Percentiles rank a stretch among this genome's conserved stretches.
These are phyloP conservation scores for Ogataea neopini DNA, from an alignment of 805 yeast species.

Conservation along the genomic window DNA sequence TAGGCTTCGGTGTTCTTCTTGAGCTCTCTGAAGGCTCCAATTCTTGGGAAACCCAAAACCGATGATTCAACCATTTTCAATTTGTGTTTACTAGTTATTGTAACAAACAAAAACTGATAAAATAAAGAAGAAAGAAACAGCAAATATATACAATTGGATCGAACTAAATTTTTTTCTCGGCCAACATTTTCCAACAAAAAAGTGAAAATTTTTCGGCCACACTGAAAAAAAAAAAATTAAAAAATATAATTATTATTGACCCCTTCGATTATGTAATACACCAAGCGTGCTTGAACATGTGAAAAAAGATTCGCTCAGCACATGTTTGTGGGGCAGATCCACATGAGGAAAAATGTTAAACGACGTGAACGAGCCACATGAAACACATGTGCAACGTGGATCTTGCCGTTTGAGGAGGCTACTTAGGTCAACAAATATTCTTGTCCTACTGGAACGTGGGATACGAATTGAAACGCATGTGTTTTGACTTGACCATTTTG, in stretches of 20 bases:
- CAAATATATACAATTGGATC: neutral
- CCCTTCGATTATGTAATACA: conserved; percentile 1
- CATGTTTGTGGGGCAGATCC: too few species aligned
- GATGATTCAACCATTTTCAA: conserved; percentile 88
- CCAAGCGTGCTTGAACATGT: neutral
- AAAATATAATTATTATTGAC: too few species aligned
- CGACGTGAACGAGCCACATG: neutral
- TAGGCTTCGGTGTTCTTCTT: conserved; percentile 98
- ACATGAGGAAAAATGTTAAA: too few species aligned
- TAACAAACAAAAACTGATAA: conserved; percentile 3
- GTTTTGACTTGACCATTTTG: neutral
- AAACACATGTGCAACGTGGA: neutral
- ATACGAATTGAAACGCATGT: neutral
- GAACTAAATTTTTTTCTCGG: neutral
- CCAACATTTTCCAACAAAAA: conserved; percentile 18
- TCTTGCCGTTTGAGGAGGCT: too few species aligned
- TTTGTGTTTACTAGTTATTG: conserved; percentile 6
- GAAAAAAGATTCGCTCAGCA: neutral
- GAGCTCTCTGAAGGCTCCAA: conserved; percentile 98
- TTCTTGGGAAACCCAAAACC: conserved; percentile 99
- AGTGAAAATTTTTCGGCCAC: conserved; percentile 19
- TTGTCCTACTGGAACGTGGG: neutral
- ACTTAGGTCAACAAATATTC: neutral
- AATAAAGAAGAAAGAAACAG: neutral
- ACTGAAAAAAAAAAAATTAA: conserved; percentile 13